Percentiles rank a stretch among this genome's conserved stretches.
These are phyloP conservation scores for Yarrowia keelungensis DNA, from an alignment of 805 yeast species.

Conservation along the genomic window DNA sequence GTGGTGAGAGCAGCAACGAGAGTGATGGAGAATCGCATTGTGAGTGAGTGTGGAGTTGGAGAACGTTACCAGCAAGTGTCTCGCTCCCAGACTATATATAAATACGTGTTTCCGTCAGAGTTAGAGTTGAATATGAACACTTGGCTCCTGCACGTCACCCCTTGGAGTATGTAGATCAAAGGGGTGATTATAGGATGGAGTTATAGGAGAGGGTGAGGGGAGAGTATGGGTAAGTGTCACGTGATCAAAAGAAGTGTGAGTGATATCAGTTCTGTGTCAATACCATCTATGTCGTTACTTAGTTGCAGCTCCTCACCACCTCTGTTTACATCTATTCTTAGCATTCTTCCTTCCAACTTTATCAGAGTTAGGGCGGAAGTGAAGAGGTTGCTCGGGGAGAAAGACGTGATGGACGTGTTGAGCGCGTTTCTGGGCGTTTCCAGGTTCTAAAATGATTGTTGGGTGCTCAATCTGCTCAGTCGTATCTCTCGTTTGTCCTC, in stretches of 20 bases:
- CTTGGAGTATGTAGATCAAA: conserved; percentile 6
- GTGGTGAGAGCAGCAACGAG: conserved; percentile 3
- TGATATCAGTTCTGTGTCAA: neutral
- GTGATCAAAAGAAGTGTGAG: no score
- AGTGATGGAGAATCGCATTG: conserved; percentile 10
- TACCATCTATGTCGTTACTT: no score
- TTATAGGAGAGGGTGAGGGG: no score
- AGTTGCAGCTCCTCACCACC: no score
- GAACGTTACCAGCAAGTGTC: no score
- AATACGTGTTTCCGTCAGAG: neutral
- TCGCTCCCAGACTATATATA: neutral
- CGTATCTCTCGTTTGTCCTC: no score
- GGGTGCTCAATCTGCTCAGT: no score
- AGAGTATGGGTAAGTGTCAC: no score
- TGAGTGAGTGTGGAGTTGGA: neutral
- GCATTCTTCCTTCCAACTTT: conserved; percentile 13
- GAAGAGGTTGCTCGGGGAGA: neutral
- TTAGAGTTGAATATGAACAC: conserved; percentile 10
- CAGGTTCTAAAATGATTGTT: no score
- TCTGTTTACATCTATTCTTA: conserved; percentile 1
- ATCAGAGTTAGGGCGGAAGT: neutral
- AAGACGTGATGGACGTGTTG: neutral
- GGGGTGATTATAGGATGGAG: neutral
- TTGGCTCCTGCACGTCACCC: conserved; percentile 36
- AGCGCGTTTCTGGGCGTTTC: neutral